phyloP scores from a whole-genome alignment of 2,329 filamentous ascomycete genomes.

The Chaetothyriales sp. region DNA sequence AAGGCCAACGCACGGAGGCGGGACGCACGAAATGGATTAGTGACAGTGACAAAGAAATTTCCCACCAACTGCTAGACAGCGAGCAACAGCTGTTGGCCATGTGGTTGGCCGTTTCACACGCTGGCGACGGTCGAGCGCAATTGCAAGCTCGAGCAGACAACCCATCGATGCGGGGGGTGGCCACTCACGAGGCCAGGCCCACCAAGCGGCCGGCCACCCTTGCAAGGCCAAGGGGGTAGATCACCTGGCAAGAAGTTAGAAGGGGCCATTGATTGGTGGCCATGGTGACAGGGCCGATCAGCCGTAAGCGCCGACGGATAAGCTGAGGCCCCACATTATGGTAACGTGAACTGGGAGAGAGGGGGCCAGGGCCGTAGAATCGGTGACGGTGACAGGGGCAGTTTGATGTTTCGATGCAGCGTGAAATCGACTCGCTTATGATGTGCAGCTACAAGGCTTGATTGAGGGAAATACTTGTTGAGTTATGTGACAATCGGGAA shows the following conservation, averaged over 20 bases:
- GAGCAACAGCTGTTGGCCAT: neutral
- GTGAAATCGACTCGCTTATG: neutral
- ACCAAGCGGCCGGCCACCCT: neutral
- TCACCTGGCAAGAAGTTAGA: neutral
- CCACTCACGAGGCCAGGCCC: neutral
- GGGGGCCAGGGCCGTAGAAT: too few relatives aligned
- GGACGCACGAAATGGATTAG: too few relatives aligned
- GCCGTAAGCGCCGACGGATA: neutral
- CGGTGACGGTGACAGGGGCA: too few relatives aligned
- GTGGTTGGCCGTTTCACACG: neutral
- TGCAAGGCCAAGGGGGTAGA: neutral
- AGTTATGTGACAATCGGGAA: too few relatives aligned
- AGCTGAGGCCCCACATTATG: too few relatives aligned
- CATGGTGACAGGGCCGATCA: neutral
- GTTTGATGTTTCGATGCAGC: too few relatives aligned
- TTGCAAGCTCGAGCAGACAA: neutral
- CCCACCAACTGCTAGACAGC: neutral
- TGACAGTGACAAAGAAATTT: too few relatives aligned
- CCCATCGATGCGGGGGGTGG: neutral
- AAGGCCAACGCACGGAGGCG: too few relatives aligned
- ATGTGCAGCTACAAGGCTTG: neutral
- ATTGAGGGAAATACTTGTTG: neutral
- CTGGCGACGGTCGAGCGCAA: neutral
- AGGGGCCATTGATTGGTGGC: neutral
- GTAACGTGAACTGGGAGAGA: neutral